phyloP scores from a whole-genome alignment of 2,329 filamentous ascomycete species.

The Fusarium sp. region DNA sequence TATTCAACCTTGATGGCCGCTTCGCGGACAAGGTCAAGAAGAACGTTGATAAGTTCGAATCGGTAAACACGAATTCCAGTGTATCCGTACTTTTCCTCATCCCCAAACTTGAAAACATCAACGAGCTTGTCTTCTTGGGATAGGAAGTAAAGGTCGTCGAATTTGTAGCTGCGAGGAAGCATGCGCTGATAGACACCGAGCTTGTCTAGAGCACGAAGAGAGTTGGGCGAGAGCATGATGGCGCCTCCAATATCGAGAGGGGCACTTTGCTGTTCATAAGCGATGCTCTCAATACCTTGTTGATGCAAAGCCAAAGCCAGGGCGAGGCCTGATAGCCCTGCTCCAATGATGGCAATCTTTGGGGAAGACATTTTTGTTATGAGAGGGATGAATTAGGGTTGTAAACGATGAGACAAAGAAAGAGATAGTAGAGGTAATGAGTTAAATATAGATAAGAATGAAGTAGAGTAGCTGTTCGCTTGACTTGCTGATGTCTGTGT shows the following conservation, averaged over 20 bases:
- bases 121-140: constrained; percentile 50
- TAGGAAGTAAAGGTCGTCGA: constrained; percentile 62
- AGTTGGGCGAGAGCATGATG: constrained; percentile 71
- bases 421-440: fast-evolving
- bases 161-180: constrained; percentile 60
- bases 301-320: constrained; percentile 67
- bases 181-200: constrained; percentile 63
- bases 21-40: constrained; percentile 57
- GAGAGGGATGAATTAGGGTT: fast-evolving
- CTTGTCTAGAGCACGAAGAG: constrained; percentile 64
- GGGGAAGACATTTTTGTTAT: constrained; percentile 17
- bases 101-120: constrained; percentile 63
- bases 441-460: fast-evolving
- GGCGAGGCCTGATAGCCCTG: constrained; percentile 61
- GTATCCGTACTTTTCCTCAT: constrained; percentile 63
- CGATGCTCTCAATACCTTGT: constrained; percentile 60
- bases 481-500: neutral
- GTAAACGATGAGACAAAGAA: neutral
- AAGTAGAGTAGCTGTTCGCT: fast-evolving
- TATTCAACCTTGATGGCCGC: constrained; percentile 59
- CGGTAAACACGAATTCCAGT: constrained; percentile 66
- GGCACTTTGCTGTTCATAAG: constrained; percentile 64
- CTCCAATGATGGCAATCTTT: constrained; percentile 51
- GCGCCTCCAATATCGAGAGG: constrained; percentile 64
- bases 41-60: constrained; percentile 62